Conservation (phyloP, 2,329 filamentous ascomycete species). For the Lizonia empirigonia region DNA sequence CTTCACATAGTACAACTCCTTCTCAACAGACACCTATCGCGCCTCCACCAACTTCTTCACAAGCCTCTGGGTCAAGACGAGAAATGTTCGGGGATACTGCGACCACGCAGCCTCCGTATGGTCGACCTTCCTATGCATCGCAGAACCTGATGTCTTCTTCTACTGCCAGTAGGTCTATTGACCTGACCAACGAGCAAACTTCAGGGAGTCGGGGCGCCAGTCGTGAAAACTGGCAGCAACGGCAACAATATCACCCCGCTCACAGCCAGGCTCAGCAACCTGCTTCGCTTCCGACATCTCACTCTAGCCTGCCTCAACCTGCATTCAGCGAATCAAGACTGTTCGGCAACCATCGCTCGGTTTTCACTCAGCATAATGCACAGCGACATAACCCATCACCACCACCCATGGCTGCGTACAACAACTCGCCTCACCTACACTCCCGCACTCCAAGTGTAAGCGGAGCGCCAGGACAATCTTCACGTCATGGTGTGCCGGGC, state of each 20-base stretch:
- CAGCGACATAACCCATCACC: conserved; percentile 43
- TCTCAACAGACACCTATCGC: conserved; percentile 42
- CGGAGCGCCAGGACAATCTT: conserved; percentile 30
- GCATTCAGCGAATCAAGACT: conserved; percentile 28
- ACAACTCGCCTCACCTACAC: conserved; percentile 43
- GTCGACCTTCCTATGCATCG: conserved; percentile 34
- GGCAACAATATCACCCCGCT: conserved; percentile 33
- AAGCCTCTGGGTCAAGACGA: conserved; percentile 32
- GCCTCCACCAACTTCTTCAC: conserved; percentile 36
- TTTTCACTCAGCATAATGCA: conserved; percentile 42
- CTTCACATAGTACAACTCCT: conserved; percentile 45
- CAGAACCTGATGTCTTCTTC: conserved; percentile 32
- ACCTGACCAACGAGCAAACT: conserved; percentile 40
- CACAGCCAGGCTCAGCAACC: conserved; percentile 37
- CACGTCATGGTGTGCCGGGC: conserved; percentile 33
- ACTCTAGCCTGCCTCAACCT: conserved; percentile 35
- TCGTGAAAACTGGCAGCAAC: conserved; percentile 40
- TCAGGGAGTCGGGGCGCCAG: conserved; percentile 22
- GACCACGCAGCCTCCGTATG: conserved; percentile 34
- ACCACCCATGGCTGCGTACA: conserved; percentile 37
- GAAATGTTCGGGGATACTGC: conserved; percentile 33
- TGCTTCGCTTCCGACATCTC: conserved; percentile 35
- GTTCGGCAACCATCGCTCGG: conserved; percentile 37
- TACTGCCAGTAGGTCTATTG: conserved; percentile 34
- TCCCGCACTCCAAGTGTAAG: conserved; percentile 45